A percentile compares a stretch with the other conserved stretches of the same genome.
These are phyloP conservation scores for Gonium pectorale DNA, from an alignment of 139 green algal genomes.

Conservation along the genomic window DNA sequence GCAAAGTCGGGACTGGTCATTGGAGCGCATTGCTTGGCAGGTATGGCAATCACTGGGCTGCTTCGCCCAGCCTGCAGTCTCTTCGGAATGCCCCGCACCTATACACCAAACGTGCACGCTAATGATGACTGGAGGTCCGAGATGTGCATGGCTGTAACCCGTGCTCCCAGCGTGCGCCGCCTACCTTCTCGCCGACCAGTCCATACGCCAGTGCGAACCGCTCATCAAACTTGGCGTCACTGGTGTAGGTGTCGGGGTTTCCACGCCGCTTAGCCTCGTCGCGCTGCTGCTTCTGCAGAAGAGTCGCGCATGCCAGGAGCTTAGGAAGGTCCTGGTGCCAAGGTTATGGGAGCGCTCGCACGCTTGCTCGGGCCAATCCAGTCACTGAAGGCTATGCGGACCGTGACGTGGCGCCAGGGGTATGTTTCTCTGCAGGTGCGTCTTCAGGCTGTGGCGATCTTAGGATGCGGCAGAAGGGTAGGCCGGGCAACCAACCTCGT, in stretches of 20 bases:
- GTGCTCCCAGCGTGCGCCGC: neutral
- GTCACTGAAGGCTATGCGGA: too few relatives aligned
- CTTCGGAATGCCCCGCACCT: neutral
- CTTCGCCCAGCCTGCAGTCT: too few relatives aligned
- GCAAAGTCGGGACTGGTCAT: too few relatives aligned
- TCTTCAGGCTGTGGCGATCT: too few relatives aligned
- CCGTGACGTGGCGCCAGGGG: too few relatives aligned
- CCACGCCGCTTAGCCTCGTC: slow-evolving; percentile 64
- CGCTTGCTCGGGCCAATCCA: too few relatives aligned
- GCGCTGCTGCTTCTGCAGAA: slow-evolving; percentile 19
- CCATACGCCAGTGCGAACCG: slow-evolving; percentile 74
- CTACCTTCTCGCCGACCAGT: slow-evolving; percentile 52
- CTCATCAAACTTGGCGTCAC: slow-evolving; percentile 86
- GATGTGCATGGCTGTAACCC: neutral
- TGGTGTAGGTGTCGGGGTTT: slow-evolving; percentile 79
- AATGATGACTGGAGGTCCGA: neutral
- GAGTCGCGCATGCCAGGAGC: too few relatives aligned
- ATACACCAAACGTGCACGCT: neutral
- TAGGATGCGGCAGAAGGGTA: too few relatives aligned
- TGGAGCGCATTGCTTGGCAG: neutral
- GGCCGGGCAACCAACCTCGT: slow-evolving; percentile 46
- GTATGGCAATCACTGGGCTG: neutral
- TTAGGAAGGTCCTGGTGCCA: too few relatives aligned
- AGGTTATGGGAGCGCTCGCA: too few relatives aligned
- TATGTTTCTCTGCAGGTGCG: too few relatives aligned